Conservation (phyloP, 345 rosid genomes). For the Heritiera fomes region DNA sequence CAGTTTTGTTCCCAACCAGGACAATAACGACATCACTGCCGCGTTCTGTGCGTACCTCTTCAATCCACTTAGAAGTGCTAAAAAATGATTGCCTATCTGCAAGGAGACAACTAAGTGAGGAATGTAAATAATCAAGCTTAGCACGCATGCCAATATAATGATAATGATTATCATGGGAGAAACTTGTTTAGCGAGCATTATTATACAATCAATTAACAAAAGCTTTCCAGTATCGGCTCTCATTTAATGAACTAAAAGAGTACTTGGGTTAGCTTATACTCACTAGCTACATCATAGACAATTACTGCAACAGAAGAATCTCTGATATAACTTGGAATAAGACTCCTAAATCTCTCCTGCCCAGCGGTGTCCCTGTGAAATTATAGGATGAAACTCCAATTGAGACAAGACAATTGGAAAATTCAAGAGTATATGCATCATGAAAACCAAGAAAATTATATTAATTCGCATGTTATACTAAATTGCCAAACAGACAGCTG, state of each 20-base stretch:
- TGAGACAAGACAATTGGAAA: neutral
- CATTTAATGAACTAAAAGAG: neutral
- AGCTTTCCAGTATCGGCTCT: neutral
- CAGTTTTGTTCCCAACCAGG: constrained; percentile 88
- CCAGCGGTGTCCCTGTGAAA: constrained; percentile 89
- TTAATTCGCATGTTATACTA: neutral
- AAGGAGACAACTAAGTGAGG: constrained; percentile 21
- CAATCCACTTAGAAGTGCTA: constrained; percentile 89
- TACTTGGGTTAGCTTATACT: constrained; percentile 30
- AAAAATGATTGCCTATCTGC: constrained; percentile 87
- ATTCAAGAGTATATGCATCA: neutral
- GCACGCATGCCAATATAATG: neutral
- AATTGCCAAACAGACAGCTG: neutral
- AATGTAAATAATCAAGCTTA: neutral
- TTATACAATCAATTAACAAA: neutral
- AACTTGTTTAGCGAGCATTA: neutral
- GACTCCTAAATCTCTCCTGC: constrained; percentile 93
- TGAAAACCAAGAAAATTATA: neutral
- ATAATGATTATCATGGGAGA: neutral
- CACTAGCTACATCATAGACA: constrained; percentile 90
- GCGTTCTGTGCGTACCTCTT: constrained; percentile 84
- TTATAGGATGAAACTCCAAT: constrained; percentile 14
- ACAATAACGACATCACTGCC: constrained; percentile 89
- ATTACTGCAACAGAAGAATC: constrained; percentile 97
- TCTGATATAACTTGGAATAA: constrained; percentile 90